A percentile compares a stretch with the other conserved stretches of the same genome.
These are phyloP conservation scores for Trichocladium uniseriatum DNA, from an alignment of 495 filamentous ascomycete species.

Conservation along the genomic window DNA sequence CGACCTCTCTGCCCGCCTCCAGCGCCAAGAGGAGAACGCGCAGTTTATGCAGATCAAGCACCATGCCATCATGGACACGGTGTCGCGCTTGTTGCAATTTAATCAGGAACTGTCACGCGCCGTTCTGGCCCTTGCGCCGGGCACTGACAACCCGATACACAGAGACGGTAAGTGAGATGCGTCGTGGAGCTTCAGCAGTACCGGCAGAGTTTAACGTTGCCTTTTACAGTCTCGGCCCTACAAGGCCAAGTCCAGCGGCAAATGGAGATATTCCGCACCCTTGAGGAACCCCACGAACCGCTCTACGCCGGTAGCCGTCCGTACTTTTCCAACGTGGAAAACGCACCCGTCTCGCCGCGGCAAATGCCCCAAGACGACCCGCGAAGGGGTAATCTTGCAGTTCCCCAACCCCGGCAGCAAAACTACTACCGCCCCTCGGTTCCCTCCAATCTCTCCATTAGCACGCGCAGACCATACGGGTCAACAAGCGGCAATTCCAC, in stretches of 20 bases:
- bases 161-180: slow-evolving; percentile 53
- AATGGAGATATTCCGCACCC: slow-evolving; percentile 54
- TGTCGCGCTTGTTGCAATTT: slow-evolving; percentile 56
- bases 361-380: slow-evolving; percentile 81
- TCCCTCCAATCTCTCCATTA: slow-evolving; percentile 66
- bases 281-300: slow-evolving; percentile 69
- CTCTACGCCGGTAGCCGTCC: slow-evolving; percentile 66
- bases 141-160: slow-evolving; percentile 52
- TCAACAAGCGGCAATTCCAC: slow-evolving; percentile 58
- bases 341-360: slow-evolving; percentile 81
- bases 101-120: slow-evolving; percentile 71
- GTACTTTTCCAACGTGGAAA: slow-evolving; percentile 68
- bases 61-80: slow-evolving; percentile 70
- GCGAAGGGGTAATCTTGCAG: slow-evolving; percentile 52
- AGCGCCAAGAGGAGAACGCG: slow-evolving; percentile 75
- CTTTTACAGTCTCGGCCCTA: slow-evolving; percentile 56
- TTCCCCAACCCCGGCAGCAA: slow-evolving; percentile 37
- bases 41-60: slow-evolving; percentile 70
- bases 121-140: slow-evolving; percentile 59
- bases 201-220: slow-evolving; percentile 26
- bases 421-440: slow-evolving; percentile 65
- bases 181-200: slow-evolving; percentile 6
- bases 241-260: slow-evolving; percentile 82
- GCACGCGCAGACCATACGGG: slow-evolving; percentile 67
- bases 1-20: slow-evolving; percentile 66